A percentile compares a stretch with the other conserved stretches of the same genome.
Conservation (phyloP, 495 filamentous ascomycete genomes). For the Neurospora pannonica region DNA sequence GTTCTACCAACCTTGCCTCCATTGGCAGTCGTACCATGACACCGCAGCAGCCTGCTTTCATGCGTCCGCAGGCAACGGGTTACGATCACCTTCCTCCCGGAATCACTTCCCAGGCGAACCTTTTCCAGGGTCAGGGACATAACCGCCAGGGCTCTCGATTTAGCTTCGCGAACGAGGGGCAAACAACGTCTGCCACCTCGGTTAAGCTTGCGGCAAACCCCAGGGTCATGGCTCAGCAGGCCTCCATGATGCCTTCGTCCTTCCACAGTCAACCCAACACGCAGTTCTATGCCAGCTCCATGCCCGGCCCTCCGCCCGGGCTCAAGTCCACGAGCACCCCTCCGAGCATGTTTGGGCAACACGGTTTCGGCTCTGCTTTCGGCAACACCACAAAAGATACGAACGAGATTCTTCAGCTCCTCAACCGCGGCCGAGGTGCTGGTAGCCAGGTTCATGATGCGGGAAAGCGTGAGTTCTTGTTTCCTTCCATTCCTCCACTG, state of each 20-base stretch:
- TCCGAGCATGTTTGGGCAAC: constrained; percentile 72
- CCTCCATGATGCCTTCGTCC: constrained; percentile 74
- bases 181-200: constrained; percentile 46
- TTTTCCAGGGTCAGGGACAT: constrained; percentile 71
- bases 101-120: constrained; percentile 38
- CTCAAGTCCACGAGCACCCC: constrained; percentile 91
- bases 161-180: constrained; percentile 72
- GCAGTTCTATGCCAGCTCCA: constrained; percentile 56
- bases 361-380: constrained; percentile 57
- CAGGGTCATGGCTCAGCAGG: constrained; percentile 81
- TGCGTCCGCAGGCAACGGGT: constrained; percentile 47
- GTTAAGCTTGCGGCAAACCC: constrained; percentile 78
- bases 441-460: constrained; percentile 64
- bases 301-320: constrained; percentile 89
- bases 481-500: constrained; percentile 61
- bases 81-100: constrained; percentile 48
- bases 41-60: constrained; percentile 71
- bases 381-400: constrained; percentile 51
- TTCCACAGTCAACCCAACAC: constrained; percentile 50
- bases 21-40: constrained; percentile 62
- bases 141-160: constrained; percentile 80
- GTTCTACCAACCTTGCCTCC: constrained; percentile 35
- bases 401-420: constrained; percentile 70
- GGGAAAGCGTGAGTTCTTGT: constrained; percentile 93
- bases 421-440: constrained; percentile 54